Percentiles rank a stretch among this genome's conserved stretches.
Conservation (phyloP, 108 stramenopile species). For the Conticribra guillardii region DNA sequence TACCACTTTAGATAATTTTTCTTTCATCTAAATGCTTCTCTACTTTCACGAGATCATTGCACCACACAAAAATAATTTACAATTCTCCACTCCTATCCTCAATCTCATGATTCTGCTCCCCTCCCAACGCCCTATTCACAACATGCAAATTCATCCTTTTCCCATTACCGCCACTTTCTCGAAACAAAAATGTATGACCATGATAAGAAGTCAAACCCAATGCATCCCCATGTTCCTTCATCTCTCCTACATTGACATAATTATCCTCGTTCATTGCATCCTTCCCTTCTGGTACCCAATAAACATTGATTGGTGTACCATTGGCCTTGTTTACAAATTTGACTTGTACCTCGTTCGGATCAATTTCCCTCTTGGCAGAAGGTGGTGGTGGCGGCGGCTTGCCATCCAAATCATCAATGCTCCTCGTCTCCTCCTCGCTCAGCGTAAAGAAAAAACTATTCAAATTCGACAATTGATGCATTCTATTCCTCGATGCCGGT, state of each 20-base stretch:
- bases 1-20: too few species aligned
- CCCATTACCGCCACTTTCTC: slow-evolving; percentile 13
- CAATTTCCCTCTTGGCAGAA: slow-evolving; percentile 3
- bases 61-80: slow-evolving; percentile 19
- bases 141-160: slow-evolving; percentile 29
- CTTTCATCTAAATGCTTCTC: too few species aligned
- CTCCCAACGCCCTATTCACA: slow-evolving; percentile 30
- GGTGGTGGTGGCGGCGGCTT: slow-evolving; percentile 31
- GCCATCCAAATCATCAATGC: slow-evolving; percentile 56
- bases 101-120: slow-evolving; percentile 35
- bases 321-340: slow-evolving; percentile 42
- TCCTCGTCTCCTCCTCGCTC: slow-evolving; percentile 44
- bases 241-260: slow-evolving; percentile 53
- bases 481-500: slow-evolving; percentile 53
- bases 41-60: too few species aligned
- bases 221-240: slow-evolving; percentile 22
- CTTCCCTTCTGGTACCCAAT: slow-evolving; percentile 42
- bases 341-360: slow-evolving; percentile 30
- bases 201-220: slow-evolving; percentile 58
- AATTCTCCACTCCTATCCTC: slow-evolving; percentile 44
- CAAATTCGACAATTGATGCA: slow-evolving; percentile 50
- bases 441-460: slow-evolving; percentile 48
- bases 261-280: not conserved
- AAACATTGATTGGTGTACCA: slow-evolving; percentile 37
- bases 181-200: slow-evolving; percentile 60